Base-by-base conservation (phyloP, 1,139 yeast species). In the Scheffersomyces titani region DNA sequence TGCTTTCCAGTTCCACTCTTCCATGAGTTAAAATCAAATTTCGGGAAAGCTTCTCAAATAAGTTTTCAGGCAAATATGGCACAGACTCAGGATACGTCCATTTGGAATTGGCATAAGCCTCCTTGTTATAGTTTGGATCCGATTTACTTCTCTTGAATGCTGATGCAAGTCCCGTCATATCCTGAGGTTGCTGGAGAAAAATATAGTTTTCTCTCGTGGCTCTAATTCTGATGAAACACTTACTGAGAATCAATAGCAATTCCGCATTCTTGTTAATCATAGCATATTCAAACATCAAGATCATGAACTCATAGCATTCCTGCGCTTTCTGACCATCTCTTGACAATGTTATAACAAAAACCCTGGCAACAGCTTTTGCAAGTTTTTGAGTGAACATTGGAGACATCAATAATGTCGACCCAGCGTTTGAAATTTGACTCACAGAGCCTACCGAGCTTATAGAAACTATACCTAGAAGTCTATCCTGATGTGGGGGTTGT, bases 71-170 rank as follows among this genome's bases (percentile, higher is more conserved):
- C 6, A 88, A 70, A 63, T 81, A 85, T 0, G 73, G 69, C 2
- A 82, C 66, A 0, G 70, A 67, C 59, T 89, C 94, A 0, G 93
- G 94, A 63, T 81, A 86, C 19, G 73, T 71, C 94, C 94, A 89
- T 55, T 74, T 68, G 47, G 58, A 64, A 6, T 54, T 52, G 0
- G 47, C 54, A 5, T 62, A 57, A 7, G 44, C 13, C n/a, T 54
- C 58, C 0, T 57, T 56, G 7, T 63, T 62, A 52, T 67, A 72
- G 5, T 62, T 59, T 0, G 67, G 62, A 46, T 67, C 72, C 4
- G 65, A 69, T 19, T 71, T 70, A 60, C 84, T 82, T 61, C 92
- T 74, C 7, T 81, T 80, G 57, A 89, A 77, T 0, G 86, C 81
- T 3, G 86, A 81, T 2, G 92, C 83, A 36, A 89, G 71, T 0